These are phyloP conservation scores for Pythium guiyangense DNA, from an alignment of 352 stramenopile genomes.

Conservation along the genomic window DNA sequence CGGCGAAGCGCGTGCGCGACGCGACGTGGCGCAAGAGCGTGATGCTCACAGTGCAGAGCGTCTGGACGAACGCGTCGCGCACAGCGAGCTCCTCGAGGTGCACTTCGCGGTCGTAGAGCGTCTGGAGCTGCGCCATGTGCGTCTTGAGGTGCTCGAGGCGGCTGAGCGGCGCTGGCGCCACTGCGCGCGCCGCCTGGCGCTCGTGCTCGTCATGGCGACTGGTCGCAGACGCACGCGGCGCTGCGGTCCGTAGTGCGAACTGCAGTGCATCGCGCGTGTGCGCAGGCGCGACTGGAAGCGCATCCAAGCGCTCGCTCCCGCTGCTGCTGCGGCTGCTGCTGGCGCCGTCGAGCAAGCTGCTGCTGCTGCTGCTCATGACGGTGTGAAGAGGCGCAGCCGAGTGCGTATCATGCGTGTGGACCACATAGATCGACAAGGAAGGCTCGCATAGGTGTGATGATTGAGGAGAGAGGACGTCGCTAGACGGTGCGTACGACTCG, in stretches of 20 bases:
- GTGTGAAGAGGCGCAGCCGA: too few species aligned
- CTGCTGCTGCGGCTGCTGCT: neutral
- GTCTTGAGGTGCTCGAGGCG: conserved; percentile 36
- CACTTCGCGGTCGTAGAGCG: conserved; percentile 39
- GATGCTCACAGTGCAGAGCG: conserved; percentile 39
- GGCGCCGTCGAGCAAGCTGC: conserved; percentile 15
- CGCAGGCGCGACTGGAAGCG: conserved; percentile 5
- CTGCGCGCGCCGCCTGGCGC: neutral
- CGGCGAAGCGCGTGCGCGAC: conserved; percentile 30
- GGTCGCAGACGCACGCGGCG: too few species aligned
- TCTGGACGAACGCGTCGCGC: conserved; percentile 32
- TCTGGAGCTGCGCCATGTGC: conserved; percentile 49
- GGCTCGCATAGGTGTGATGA: too few species aligned
- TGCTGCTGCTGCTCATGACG: conserved; percentile 2
- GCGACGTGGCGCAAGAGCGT: conserved; percentile 36
- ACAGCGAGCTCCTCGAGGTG: conserved; percentile 37
- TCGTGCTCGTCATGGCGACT: neutral
- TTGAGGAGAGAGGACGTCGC: too few species aligned
- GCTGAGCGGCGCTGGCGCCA: conserved; percentile 4
- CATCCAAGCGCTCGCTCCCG: conserved; percentile 4
- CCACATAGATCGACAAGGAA: too few species aligned
- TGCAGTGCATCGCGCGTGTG: neutral
- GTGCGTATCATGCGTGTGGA: too few species aligned
- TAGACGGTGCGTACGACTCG: too few species aligned
- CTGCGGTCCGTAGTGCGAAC: neutral